Percentiles rank a stretch among this genome's conserved stretches.
phyloP scores from a whole-genome alignment of 75 land plant genomes.

The Selaginella tamariscina region DNA sequence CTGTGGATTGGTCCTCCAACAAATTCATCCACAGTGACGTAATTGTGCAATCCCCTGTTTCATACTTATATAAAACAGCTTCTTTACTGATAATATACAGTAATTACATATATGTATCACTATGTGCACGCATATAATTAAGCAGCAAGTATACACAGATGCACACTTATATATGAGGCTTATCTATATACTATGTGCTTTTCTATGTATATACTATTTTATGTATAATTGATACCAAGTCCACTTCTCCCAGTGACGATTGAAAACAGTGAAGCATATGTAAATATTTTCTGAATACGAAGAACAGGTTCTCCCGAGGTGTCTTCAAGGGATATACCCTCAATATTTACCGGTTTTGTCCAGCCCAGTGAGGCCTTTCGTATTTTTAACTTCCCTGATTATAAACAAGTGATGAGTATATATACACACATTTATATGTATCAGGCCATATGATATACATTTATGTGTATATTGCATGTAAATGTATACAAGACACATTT shows the following conservation, averaged over 20 bases:
- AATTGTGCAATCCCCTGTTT: constrained; percentile 29
- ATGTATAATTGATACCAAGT: constrained; percentile 14
- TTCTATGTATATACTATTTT: too few relatives aligned
- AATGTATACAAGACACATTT: too few relatives aligned
- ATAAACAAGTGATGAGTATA: too few relatives aligned
- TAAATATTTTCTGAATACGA: constrained; percentile 20
- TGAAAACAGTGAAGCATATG: constrained; percentile 27
- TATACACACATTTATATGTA: too few relatives aligned
- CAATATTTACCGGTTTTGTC: constrained; percentile 22
- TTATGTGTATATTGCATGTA: too few relatives aligned
- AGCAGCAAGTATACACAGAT: neutral
- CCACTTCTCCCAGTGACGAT: constrained; percentile 26
- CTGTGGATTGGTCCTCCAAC: constrained; percentile 23
- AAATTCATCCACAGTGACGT: constrained; percentile 24
- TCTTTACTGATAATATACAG: neutral
- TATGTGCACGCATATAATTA: neutral
- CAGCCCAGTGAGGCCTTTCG: constrained; percentile 22
- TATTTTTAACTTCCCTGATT: neutral
- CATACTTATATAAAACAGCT: neutral
- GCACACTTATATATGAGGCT: neutral
- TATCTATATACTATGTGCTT: too few relatives aligned
- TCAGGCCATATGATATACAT: too few relatives aligned
- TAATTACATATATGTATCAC: neutral
- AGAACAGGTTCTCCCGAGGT: constrained; percentile 24
- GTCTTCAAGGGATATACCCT: constrained; percentile 26